Evolutionary conservation across 1,284 basidiomycete genomes (phyloP).

Genomic region (Ceratobasidium sp.): DNA sequence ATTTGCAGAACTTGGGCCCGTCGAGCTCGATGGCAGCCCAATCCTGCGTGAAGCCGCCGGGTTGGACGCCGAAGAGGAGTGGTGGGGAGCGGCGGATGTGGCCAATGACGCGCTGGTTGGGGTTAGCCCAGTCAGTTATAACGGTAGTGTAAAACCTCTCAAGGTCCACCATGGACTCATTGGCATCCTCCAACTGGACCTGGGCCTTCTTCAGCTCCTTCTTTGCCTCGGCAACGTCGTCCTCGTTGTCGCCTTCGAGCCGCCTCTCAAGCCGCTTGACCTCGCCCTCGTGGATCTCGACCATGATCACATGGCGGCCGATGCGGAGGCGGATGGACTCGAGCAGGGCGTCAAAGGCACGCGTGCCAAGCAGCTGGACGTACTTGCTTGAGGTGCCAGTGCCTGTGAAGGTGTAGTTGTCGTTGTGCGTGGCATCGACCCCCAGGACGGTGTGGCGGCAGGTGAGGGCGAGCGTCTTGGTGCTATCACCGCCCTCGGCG

Average conservation of each 20-base stretch:
- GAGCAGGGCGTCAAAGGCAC: constrained; percentile 54
- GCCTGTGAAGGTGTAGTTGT: constrained; percentile 54
- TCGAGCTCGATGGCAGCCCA: constrained; percentile 47
- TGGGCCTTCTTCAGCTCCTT: constrained; percentile 38
- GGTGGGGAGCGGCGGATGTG: constrained; percentile 45
- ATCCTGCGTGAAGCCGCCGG: constrained; percentile 38
- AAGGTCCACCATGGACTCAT: background rate
- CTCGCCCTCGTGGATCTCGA: constrained; percentile 53
- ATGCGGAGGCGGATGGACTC: constrained; percentile 53
- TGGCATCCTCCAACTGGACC: background rate
- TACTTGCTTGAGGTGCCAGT: no score
- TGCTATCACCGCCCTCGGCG: constrained; percentile 52
- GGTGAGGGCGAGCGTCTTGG: constrained; percentile 56
- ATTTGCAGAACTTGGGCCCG: constrained; percentile 36
- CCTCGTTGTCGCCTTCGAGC: constrained; percentile 53
- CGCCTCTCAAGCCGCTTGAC: constrained; percentile 49
- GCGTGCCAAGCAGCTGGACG: no score
- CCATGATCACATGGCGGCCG: constrained; percentile 52
- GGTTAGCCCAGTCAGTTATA: constrained; percentile 33
- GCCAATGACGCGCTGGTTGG: constrained; percentile 46
- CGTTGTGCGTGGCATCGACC: constrained; percentile 57
- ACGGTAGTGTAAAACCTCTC: background rate
- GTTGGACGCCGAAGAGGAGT: constrained; percentile 53
- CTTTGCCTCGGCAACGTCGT: constrained; percentile 47
- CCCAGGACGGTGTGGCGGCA: constrained; percentile 58